Percentiles rank a stretch among this genome's conserved stretches.
These are phyloP conservation scores for Phialophora macrospora DNA, from an alignment of 2,329 filamentous ascomycete genomes.

Conservation along the genomic window DNA sequence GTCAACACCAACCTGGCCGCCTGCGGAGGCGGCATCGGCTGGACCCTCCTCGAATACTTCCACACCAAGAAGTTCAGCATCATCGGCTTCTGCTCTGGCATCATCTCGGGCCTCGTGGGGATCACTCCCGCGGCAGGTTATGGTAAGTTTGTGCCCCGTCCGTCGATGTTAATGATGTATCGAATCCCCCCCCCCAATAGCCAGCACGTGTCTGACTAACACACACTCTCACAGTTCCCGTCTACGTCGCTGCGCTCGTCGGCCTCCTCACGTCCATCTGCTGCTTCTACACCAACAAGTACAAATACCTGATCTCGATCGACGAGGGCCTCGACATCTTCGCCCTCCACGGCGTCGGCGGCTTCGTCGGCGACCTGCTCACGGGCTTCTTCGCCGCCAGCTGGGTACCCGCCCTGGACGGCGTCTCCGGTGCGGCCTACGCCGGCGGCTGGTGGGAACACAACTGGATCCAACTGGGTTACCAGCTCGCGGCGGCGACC, in stretches of 20 bases:
- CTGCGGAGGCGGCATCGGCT: conserved; percentile 59
- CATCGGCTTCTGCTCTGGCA: conserved; percentile 59
- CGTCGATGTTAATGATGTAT: neutral
- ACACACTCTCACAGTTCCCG: conserved; percentile 15
- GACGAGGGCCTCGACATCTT: conserved; percentile 66
- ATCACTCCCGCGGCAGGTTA: conserved; percentile 65
- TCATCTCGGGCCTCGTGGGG: conserved; percentile 62
- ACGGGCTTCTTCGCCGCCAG: conserved; percentile 62
- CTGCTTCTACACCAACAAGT: conserved; percentile 54
- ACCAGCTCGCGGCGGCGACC: conserved; percentile 61
- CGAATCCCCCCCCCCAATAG: neutral
- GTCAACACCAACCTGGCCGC: conserved; percentile 66
- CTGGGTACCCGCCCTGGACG: conserved; percentile 58
- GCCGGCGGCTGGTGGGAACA: conserved; percentile 58
- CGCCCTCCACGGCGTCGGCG: conserved; percentile 63
- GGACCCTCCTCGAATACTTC: conserved; percentile 60
- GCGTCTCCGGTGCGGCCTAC: conserved; percentile 51
- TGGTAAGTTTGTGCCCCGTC: conserved; percentile 30
- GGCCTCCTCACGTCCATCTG: conserved; percentile 57
- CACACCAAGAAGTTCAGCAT: conserved; percentile 57
- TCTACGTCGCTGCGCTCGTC: conserved; percentile 55
- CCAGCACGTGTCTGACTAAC: neutral
- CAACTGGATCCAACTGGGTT: conserved; percentile 60
- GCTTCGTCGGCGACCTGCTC: conserved; percentile 60
- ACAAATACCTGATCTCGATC: conserved; percentile 58